phyloP scores from a whole-genome alignment of 2,329 filamentous ascomycete genomes.

The Elsinoe arachidis region DNA sequence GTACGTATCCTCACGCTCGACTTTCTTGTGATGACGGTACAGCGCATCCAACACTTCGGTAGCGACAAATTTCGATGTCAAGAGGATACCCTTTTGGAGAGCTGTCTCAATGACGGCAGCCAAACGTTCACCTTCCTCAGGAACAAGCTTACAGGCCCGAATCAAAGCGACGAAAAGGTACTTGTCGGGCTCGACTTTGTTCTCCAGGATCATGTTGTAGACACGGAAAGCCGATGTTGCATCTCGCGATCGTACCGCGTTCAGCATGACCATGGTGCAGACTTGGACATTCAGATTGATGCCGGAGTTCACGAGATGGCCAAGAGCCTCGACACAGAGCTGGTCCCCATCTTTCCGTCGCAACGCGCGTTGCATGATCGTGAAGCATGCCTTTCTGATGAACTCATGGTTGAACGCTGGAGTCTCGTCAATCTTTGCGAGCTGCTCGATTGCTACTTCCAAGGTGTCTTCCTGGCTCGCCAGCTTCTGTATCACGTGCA shows the following conservation, averaged over 20 bases:
- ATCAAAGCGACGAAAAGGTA: conserved; percentile 63
- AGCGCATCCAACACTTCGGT: conserved; percentile 40
- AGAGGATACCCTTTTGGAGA: conserved; percentile 39
- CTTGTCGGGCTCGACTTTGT: conserved; percentile 54
- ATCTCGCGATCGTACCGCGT: conserved; percentile 59
- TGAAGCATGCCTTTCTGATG: conserved; percentile 49
- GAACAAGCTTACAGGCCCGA: conserved; percentile 55
- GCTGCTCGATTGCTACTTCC: not conserved
- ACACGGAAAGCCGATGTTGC: conserved; percentile 56
- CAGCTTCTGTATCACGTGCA: conserved; percentile 1
- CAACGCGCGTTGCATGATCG: conserved; percentile 44
- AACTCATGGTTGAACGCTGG: conserved; percentile 22
- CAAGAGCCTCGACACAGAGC: conserved; percentile 45
- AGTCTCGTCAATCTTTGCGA: not conserved
- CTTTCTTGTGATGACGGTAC: conserved; percentile 26
- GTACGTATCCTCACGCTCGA: conserved; percentile 22
- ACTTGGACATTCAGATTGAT: conserved; percentile 54
- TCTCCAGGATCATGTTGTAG: conserved; percentile 52
- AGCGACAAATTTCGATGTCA: conserved; percentile 38
- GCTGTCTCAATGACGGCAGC: conserved; percentile 48
- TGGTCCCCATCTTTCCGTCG: conserved; percentile 34
- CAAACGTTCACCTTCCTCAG: conserved; percentile 46
- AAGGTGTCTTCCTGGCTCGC: not conserved
- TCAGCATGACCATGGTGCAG: conserved; percentile 61
- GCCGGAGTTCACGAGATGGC: conserved; percentile 51